Evolutionary conservation across 2,329 filamentous ascomycete species (phyloP).

Genomic region (Beauveria sp.): DNA sequence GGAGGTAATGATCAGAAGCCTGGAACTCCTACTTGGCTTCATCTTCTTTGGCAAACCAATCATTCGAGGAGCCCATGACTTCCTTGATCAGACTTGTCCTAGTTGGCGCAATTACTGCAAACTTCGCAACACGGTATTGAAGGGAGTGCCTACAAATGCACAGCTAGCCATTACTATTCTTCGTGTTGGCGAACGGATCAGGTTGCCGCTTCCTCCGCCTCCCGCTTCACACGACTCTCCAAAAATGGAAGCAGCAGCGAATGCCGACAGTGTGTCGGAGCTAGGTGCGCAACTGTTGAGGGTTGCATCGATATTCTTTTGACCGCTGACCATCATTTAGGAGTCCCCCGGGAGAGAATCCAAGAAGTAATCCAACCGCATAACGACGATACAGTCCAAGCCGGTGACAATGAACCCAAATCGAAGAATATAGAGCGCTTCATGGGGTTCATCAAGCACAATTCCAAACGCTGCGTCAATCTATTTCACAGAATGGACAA

Average conservation of each 20-base stretch:
- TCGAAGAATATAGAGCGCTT: constrained; percentile 18
- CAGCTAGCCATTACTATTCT: constrained; percentile 78
- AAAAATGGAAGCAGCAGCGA: no score
- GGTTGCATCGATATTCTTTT: background rate
- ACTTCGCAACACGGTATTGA: constrained; percentile 66
- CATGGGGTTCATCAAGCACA: background rate
- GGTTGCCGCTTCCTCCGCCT: constrained; percentile 63
- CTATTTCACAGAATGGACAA: constrained; percentile 60
- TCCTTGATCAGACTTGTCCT: constrained; percentile 55
- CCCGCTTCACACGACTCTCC: constrained; percentile 25
- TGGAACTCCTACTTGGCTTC: constrained; percentile 60
- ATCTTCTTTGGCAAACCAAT: constrained; percentile 74
- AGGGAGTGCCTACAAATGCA: constrained; percentile 77
- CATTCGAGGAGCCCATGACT: constrained; percentile 51
- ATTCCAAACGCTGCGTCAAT: constrained; percentile 41
- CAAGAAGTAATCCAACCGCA: background rate
- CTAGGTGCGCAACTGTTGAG: background rate
- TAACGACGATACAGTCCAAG: background rate
- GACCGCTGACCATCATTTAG: background rate
- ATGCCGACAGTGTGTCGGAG: no score
- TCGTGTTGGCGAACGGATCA: constrained; percentile 73
- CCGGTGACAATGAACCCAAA: constrained; percentile 41
- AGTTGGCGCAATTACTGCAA: constrained; percentile 72
- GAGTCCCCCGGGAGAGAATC: background rate
- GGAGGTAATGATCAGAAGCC: constrained; percentile 23